These are phyloP conservation scores for Fusarium pseudograminearum DNA, from an alignment of 2,329 filamentous ascomycete genomes.

Conservation along the genomic window DNA sequence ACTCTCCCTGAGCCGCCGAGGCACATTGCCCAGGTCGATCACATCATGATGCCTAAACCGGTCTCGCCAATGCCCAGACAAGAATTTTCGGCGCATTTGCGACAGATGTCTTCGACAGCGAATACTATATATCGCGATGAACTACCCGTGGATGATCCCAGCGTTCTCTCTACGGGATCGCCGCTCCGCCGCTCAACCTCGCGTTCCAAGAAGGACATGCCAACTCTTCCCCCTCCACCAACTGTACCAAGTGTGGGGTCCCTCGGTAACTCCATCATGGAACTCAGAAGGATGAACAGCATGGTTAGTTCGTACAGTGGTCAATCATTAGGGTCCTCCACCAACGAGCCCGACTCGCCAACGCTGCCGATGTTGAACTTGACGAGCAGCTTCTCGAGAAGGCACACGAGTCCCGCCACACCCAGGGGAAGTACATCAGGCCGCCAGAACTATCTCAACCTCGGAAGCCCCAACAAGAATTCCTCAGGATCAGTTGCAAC, in stretches of 20 bases:
- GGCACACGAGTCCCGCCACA: constrained; percentile 39
- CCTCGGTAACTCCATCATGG: constrained; percentile 60
- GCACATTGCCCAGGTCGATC: constrained; percentile 46
- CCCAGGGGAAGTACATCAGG: constrained; percentile 53
- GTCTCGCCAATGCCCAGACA: constrained; percentile 47
- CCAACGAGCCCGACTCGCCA: constrained; percentile 52
- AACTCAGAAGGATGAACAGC: constrained; percentile 70
- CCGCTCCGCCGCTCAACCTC: constrained; percentile 40
- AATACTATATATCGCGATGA: constrained; percentile 47
- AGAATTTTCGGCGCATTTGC: constrained; percentile 34
- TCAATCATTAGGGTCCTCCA: constrained; percentile 53
- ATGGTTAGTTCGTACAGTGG: constrained; percentile 60
- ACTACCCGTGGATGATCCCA: constrained; percentile 19
- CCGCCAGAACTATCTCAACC: constrained; percentile 60
- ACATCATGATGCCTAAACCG: constrained; percentile 45
- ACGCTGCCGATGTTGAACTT: constrained; percentile 55
- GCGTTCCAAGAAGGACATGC: constrained; percentile 30
- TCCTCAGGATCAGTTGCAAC: constrained; percentile 1
- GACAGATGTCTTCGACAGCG: constrained; percentile 40
- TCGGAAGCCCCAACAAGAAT: constrained; percentile 52
- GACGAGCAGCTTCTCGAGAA: constrained; percentile 54
- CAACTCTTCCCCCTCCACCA: constrained; percentile 8
- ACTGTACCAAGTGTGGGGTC: constrained; percentile 26
- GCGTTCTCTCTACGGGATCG: constrained; percentile 40
- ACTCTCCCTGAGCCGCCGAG: constrained; percentile 50